phyloP scores from a whole-genome alignment of 176 grass and related monocot genomes.

The Tillandsia fasciculata region DNA sequence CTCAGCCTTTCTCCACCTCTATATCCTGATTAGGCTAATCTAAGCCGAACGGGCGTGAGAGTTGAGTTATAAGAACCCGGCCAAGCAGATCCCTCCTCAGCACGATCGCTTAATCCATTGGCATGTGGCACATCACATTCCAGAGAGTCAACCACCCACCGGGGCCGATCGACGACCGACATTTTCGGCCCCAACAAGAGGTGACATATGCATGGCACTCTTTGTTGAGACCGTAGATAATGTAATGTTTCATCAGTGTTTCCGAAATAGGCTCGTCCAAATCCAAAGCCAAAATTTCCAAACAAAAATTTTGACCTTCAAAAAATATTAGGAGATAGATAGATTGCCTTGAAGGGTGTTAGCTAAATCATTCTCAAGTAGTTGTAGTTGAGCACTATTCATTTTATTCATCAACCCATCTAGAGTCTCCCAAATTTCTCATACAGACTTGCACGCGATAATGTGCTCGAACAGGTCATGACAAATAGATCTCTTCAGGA shows the following conservation, averaged over 20 bases:
- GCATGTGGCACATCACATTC: too few species aligned
- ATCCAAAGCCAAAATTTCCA: neutral
- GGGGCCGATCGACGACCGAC: too few species aligned
- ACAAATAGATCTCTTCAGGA: neutral
- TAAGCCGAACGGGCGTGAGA: too few species aligned
- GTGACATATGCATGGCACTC: neutral
- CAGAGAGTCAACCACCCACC: too few species aligned
- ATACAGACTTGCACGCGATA: neutral
- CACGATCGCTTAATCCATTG: too few species aligned
- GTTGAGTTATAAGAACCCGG: too few species aligned
- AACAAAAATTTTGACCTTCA: slow-evolving; percentile 7
- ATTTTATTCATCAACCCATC: neutral
- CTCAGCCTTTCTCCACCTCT: too few species aligned
- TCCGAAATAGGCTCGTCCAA: neutral
- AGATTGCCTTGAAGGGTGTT: neutral
- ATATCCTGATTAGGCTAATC: too few species aligned
- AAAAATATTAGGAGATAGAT: slow-evolving; percentile 9
- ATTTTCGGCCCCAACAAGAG: neutral
- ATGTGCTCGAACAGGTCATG: neutral
- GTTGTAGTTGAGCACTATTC: neutral
- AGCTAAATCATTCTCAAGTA: slow-evolving; percentile 7
- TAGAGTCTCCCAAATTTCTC: neutral
- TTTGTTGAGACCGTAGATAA: neutral
- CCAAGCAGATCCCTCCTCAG: too few species aligned
- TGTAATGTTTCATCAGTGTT: neutral